Conservation (phyloP, 1,139 yeast species). For the Nematodospora anomalae region DNA sequence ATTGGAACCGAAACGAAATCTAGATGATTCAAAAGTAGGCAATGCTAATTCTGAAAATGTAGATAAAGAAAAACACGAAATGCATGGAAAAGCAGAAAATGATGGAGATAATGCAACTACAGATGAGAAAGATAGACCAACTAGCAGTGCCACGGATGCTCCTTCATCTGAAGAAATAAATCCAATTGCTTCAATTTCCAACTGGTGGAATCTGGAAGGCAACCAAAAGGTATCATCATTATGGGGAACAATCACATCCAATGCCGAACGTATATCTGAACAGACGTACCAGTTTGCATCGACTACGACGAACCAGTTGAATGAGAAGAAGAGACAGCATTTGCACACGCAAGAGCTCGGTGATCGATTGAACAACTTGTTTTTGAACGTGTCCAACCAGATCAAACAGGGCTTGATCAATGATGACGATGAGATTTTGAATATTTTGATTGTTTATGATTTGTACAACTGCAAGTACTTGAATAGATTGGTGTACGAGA, state of each 20-base stretch:
- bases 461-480: constrained; percentile 68
- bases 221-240: constrained; percentile 69
- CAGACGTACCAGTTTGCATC: constrained; percentile 46
- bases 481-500: constrained; percentile 61
- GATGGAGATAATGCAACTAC: constrained; percentile 13
- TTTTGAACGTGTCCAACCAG: constrained; percentile 41
- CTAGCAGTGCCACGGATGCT: neutral
- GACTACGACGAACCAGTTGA: constrained; percentile 43
- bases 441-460: constrained; percentile 68
- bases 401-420: constrained; percentile 64
- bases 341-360: constrained; percentile 34
- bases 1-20: constrained; percentile 29
- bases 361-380: constrained; percentile 35
- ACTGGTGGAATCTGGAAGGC: constrained; percentile 83
- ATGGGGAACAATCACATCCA: constrained; percentile 59
- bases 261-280: constrained; percentile 44
- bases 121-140: constrained; percentile 11
- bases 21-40: constrained; percentile 2
- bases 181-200: constrained; percentile 68
- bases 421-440: constrained; percentile 57
- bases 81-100: constrained; percentile 7
- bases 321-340: constrained; percentile 40
- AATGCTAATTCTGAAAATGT: constrained; percentile 4
- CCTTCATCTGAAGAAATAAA: constrained; percentile 42
- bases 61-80: neutral